These are phyloP conservation scores for Papiliotrema flavescens DNA, from an alignment of 1,284 basidiomycete genomes.

Conservation along the genomic window DNA sequence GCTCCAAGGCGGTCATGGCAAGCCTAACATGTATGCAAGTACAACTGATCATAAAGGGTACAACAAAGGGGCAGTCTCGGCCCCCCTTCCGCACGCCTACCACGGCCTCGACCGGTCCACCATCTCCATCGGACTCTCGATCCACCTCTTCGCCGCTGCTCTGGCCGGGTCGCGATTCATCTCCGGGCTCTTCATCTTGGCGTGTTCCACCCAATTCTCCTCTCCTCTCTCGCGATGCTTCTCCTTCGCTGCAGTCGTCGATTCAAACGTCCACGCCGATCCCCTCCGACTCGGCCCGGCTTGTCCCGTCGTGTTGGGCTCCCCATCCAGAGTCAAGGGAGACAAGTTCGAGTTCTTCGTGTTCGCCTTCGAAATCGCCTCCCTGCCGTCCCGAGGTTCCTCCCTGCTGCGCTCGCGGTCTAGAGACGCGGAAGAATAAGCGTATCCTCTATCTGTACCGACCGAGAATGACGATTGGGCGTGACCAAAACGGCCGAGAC, in stretches of 20 bases:
- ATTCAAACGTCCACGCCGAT: neutral
- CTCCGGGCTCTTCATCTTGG: slow-evolving; percentile 1
- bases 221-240: neutral
- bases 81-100: no score
- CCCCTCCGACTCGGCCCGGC: neutral
- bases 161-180: neutral
- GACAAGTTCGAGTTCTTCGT: neutral
- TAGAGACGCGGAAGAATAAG: no score
- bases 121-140: slow-evolving; percentile 25
- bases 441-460: neutral
- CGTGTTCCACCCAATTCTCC: slow-evolving; percentile 2
- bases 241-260: neutral
- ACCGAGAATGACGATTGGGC: neutral
- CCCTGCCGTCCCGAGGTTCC: neutral
- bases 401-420: neutral
- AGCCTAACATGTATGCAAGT: no score
- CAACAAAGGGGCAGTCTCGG: no score
- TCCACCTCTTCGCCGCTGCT: neutral
- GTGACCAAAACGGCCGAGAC: neutral
- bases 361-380: neutral
- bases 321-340: neutral
- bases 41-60: neutral
- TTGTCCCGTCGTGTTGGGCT: neutral
- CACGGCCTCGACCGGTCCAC: slow-evolving; percentile 18
- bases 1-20: no score